Conservation (phyloP, 2,329 filamentous ascomycete species). For the Reticulascus tulasneorum region DNA sequence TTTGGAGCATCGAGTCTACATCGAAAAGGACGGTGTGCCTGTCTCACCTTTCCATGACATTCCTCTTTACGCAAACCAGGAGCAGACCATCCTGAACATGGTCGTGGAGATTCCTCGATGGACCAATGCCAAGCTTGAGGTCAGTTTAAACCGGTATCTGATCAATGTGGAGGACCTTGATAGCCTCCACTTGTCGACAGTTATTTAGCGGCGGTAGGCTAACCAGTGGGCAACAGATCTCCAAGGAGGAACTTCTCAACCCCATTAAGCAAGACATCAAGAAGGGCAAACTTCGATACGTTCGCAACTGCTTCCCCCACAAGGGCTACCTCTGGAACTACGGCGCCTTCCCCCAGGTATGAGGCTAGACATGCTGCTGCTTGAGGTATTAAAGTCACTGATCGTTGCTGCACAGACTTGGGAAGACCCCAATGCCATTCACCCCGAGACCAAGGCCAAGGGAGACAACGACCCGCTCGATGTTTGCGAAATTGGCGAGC, state of each 20-base stretch:
- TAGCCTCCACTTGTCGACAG: too few relatives aligned
- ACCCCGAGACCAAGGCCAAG: slow-evolving; percentile 99
- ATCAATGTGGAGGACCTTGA: slow-evolving; percentile 98
- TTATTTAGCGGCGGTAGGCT: too few relatives aligned
- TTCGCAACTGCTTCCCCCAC: slow-evolving; percentile 99
- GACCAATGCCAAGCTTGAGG: slow-evolving; percentile 99
- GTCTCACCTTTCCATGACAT: slow-evolving; percentile 98
- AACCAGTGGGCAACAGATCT: slow-evolving; percentile 66
- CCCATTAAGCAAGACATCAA: slow-evolving; percentile 99
- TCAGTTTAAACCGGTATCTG: slow-evolving; percentile 54
- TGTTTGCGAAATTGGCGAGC: slow-evolving; percentile 98
- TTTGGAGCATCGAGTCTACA: slow-evolving; percentile 93
- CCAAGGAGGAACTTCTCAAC: slow-evolving; percentile 97
- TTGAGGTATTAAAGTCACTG: too few relatives aligned
- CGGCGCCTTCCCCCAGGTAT: slow-evolving; percentile 95
- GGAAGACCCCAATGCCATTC: slow-evolving; percentile 94
- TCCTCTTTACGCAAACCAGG: slow-evolving; percentile 92
- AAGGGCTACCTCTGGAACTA: slow-evolving; percentile 99
- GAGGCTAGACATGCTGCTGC: too few relatives aligned
- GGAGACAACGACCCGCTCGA: slow-evolving; percentile 99
- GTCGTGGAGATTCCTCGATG: slow-evolving; percentile 98
- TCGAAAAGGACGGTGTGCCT: slow-evolving; percentile 94
- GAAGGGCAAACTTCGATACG: slow-evolving; percentile 99
- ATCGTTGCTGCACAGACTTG: too few relatives aligned
- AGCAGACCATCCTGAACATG: slow-evolving; percentile 98